Percentiles rank a stretch among this genome's conserved stretches.
These are phyloP conservation scores for Globisporangium ultimum DNA, from an alignment of 352 stramenopile genomes.

Conservation along the genomic window DNA sequence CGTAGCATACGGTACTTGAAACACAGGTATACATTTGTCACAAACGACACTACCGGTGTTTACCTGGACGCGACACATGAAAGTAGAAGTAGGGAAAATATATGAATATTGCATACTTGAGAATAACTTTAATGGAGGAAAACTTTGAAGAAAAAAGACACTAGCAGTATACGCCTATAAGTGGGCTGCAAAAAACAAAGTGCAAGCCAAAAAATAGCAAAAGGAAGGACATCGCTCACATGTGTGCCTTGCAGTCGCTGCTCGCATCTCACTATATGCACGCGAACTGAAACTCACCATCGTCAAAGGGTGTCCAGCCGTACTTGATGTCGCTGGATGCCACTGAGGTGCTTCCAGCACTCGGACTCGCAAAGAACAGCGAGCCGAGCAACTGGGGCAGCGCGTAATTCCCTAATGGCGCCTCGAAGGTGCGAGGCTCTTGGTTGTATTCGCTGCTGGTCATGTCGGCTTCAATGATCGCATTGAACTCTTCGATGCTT, in stretches of 20 bases:
- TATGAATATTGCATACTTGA: no score
- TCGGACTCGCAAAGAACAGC: slow-evolving; percentile 1
- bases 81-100: no score
- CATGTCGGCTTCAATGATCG: slow-evolving; percentile 15
- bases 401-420: background rate
- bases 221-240: background rate
- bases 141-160: no score
- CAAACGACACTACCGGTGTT: no score
- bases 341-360: background rate
- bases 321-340: slow-evolving; percentile 11
- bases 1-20: background rate
- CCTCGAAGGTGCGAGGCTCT: background rate
- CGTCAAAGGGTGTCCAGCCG: slow-evolving; percentile 18
- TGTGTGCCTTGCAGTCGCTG: background rate
- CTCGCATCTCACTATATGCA: background rate
- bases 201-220: background rate
- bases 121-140: no score
- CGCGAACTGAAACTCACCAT: slow-evolving; percentile 20
- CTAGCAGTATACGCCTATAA: no score
- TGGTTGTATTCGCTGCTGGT: background rate
- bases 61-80: no score
- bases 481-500: slow-evolving; percentile 21
- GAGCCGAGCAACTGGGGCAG: slow-evolving; percentile 1
- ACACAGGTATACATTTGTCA: background rate
- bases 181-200: no score